These are phyloP conservation scores for Citrullus colocynthis DNA, from an alignment of 306 rosid genomes.

Conservation along the genomic window DNA sequence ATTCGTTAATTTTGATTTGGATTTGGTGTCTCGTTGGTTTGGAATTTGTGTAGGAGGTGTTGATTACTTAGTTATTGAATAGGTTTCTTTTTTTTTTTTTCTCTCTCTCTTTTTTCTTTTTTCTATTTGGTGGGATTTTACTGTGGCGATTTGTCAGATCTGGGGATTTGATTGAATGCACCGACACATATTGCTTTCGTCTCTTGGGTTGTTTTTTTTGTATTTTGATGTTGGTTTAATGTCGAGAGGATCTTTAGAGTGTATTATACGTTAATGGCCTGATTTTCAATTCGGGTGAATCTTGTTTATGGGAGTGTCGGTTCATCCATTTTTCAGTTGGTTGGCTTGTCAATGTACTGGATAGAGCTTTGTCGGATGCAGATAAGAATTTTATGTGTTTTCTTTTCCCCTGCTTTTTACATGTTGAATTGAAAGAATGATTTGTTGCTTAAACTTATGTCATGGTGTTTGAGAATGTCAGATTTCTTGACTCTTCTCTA, in stretches of 20 bases:
- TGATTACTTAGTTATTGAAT: not conserved
- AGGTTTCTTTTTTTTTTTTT: not conserved
- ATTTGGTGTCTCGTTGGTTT: not conserved
- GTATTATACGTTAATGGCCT: not conserved
- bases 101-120: too few species aligned
- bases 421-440: not conserved
- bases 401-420: not conserved
- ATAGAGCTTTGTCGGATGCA: not conserved
- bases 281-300: not conserved
- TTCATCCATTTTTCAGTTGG: not conserved
- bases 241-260: not conserved
- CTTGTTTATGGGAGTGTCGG: not conserved
- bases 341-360: not conserved
- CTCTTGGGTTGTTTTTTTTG: not conserved
- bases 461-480: not conserved
- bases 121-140: not conserved
- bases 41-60: not conserved
- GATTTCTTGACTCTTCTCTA: not conserved
- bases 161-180: not conserved
- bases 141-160: not conserved
- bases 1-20: not conserved
- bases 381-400: not conserved
- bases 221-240: not conserved
- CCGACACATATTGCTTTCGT: conserved; percentile 9
- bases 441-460: not conserved